Percentiles rank a stretch among this genome's conserved stretches.
These are phyloP conservation scores for Ascomycota sp. DNA, from an alignment of 2,329 filamentous ascomycete species.

Conservation along the genomic window DNA sequence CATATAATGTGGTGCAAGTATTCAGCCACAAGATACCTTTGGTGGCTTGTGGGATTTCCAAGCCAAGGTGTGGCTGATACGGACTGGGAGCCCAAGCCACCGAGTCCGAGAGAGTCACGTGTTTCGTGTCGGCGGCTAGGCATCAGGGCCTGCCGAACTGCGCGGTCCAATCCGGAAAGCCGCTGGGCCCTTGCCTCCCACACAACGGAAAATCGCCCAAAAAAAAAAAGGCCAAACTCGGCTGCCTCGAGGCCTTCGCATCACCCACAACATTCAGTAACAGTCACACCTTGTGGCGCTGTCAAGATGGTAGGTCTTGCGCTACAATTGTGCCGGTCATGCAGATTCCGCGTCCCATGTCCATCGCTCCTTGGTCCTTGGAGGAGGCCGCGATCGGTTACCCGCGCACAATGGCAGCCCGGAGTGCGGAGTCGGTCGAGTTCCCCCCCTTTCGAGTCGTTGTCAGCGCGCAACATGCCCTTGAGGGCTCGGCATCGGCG, in stretches of 20 bases:
- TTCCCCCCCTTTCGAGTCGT: too few relatives aligned
- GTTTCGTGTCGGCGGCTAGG: too few relatives aligned
- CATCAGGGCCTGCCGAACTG: constrained; percentile 2
- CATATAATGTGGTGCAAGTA: too few relatives aligned
- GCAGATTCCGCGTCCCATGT: background rate
- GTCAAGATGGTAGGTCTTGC: constrained; percentile 25
- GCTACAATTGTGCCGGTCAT: constrained; percentile 2
- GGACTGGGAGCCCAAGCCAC: too few relatives aligned
- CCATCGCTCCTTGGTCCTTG: constrained; percentile 2
- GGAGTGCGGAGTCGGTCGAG: background rate
- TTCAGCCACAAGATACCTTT: too few relatives aligned
- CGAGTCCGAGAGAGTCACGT: too few relatives aligned
- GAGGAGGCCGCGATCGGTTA: constrained; percentile 4
- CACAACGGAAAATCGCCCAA: constrained; percentile 22
- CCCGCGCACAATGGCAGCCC: constrained; percentile 12
- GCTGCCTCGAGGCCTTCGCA: constrained; percentile 14
- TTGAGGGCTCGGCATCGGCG: too few relatives aligned
- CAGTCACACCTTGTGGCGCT: constrained; percentile 21
- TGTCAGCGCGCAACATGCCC: too few relatives aligned
- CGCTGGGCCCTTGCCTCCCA: constrained; percentile 19
- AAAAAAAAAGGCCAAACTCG: constrained; percentile 21
- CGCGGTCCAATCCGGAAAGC: constrained; percentile 12
- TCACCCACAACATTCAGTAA: constrained; percentile 16
- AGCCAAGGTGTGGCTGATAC: too few relatives aligned
- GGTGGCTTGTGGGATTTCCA: too few relatives aligned